These are phyloP conservation scores for Nemania diffusa DNA, from an alignment of 2,329 filamentous ascomycete genomes.

Conservation along the genomic window DNA sequence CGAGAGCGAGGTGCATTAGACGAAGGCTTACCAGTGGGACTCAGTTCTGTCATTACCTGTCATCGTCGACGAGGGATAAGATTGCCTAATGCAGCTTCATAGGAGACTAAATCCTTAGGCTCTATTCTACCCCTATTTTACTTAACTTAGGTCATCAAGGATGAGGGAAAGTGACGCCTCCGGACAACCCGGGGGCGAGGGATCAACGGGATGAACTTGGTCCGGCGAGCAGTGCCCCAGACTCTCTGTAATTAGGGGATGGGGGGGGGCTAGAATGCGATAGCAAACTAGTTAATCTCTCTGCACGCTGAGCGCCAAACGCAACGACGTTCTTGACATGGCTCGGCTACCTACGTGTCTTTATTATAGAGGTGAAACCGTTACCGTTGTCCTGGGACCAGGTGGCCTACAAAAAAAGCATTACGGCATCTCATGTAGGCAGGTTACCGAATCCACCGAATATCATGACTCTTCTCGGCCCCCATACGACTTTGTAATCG, in stretches of 20 bases:
- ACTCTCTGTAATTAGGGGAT: not conserved
- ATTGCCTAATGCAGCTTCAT: conserved; percentile 23
- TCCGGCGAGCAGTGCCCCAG: conserved; percentile 21
- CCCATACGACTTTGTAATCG: not conserved
- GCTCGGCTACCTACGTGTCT: conserved; percentile 41
- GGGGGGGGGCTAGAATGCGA: conserved; percentile 10
- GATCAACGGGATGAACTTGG: conserved; percentile 19
- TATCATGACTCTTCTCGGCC: conserved; percentile 40
- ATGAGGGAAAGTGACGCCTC: conserved; percentile 37
- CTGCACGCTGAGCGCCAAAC: conserved; percentile 35
- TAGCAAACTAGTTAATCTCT: conserved; percentile 12
- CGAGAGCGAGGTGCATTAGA: conserved; percentile 11
- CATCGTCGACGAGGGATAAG: conserved; percentile 2
- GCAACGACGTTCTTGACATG: conserved; percentile 40
- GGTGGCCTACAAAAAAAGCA: conserved; percentile 37
- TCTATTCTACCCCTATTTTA: not conserved
- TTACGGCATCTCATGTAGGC: conserved; percentile 34
- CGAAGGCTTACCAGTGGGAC: conserved; percentile 21
- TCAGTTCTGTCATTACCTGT: conserved; percentile 27
- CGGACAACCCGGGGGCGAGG: conserved; percentile 33
- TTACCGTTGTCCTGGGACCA: conserved; percentile 45
- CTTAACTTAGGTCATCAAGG: conserved; percentile 24
- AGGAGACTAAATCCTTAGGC: not conserved
- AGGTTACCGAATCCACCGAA: conserved; percentile 38
- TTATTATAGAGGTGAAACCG: conserved; percentile 43